Percentiles rank a stretch among this genome's conserved stretches.
These are phyloP conservation scores for Linum lewisii DNA, from an alignment of 345 rosid genomes.

Conservation along the genomic window DNA sequence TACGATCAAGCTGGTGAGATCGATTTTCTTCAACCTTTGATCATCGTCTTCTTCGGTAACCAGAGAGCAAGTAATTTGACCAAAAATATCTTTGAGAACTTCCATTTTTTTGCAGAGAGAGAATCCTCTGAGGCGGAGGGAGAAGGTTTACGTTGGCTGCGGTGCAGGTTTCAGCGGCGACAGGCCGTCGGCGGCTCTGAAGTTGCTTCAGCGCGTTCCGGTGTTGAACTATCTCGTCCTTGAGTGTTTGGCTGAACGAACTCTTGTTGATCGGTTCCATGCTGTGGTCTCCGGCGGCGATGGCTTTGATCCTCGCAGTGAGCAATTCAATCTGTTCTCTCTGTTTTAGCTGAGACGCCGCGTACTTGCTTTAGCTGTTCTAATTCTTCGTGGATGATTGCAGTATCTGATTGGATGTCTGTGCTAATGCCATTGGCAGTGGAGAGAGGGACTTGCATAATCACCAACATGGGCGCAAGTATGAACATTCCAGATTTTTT, in stretches of 20 bases:
- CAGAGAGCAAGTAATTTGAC: not conserved
- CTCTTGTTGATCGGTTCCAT: slow-evolving; percentile 73
- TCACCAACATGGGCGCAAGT: slow-evolving; percentile 97
- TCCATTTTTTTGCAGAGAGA: slow-evolving; percentile 38
- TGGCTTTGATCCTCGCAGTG: slow-evolving; percentile 75
- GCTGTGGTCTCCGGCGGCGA: slow-evolving; percentile 46
- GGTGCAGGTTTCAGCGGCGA: slow-evolving; percentile 97
- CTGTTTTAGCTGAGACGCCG: not conserved
- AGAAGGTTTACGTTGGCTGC: slow-evolving; percentile 68
- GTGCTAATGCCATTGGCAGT: slow-evolving; percentile 70
- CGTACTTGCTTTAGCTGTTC: not conserved
- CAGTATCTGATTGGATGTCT: slow-evolving; percentile 84
- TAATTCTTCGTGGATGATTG: not conserved
- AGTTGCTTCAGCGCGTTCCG: slow-evolving; percentile 60
- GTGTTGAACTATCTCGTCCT: slow-evolving; percentile 71
- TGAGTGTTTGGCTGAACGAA: slow-evolving; percentile 89
- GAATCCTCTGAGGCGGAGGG: slow-evolving; percentile 47
- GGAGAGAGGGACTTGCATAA: slow-evolving; percentile 58
- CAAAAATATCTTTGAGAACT: not conserved
- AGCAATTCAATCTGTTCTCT: slow-evolving; percentile 9
- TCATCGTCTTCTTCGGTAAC: not conserved
- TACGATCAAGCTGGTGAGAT: slow-evolving; percentile 36
- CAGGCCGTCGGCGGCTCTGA: slow-evolving; percentile 68
- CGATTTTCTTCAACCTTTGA: not conserved
- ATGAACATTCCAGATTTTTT: slow-evolving; percentile 13